These are phyloP conservation scores for Pilaira anomala DNA, from an alignment of 192 early-diverging fungal species.

Conservation along the genomic window DNA sequence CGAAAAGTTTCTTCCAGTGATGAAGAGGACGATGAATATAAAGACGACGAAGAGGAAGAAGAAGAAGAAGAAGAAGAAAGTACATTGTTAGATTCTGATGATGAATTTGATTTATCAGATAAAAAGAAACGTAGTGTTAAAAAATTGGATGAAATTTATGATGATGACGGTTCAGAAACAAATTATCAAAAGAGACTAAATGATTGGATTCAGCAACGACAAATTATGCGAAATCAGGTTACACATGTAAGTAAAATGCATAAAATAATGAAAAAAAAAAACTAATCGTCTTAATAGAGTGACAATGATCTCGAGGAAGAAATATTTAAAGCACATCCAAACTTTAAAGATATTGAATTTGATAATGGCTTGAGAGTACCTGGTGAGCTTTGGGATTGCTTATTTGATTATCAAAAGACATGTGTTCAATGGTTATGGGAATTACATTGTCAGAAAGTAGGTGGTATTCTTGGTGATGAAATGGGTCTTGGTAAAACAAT, in stretches of 20 bases:
- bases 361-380: conserved; percentile 62
- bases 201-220: conserved; percentile 43
- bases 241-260: not conserved
- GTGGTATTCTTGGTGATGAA: conserved; percentile 92
- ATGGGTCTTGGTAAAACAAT: conserved; percentile 97
- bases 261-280: not conserved
- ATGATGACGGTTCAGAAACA: conserved; percentile 67
- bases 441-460: conserved; percentile 79
- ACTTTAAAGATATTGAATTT: conserved; percentile 49
- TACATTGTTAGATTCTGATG: conserved; percentile 13
- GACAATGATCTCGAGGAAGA: conserved; percentile 27
- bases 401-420: conserved; percentile 91
- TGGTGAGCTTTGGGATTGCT: conserved; percentile 70
- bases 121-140: conserved; percentile 15
- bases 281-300: too few species aligned
- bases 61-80: conserved; percentile 21
- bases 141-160: conserved; percentile 29
- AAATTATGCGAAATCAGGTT: conserved; percentile 29
- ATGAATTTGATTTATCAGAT: not conserved
- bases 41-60: conserved; percentile 16
- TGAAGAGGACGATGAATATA: conserved; percentile 25
- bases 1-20: not conserved
- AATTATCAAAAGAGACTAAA: conserved; percentile 46
- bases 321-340: conserved; percentile 48
- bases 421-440: conserved; percentile 84